phyloP scores from a whole-genome alignment of 768 basidiomycete genomes.

The Mycena polygramma region DNA sequence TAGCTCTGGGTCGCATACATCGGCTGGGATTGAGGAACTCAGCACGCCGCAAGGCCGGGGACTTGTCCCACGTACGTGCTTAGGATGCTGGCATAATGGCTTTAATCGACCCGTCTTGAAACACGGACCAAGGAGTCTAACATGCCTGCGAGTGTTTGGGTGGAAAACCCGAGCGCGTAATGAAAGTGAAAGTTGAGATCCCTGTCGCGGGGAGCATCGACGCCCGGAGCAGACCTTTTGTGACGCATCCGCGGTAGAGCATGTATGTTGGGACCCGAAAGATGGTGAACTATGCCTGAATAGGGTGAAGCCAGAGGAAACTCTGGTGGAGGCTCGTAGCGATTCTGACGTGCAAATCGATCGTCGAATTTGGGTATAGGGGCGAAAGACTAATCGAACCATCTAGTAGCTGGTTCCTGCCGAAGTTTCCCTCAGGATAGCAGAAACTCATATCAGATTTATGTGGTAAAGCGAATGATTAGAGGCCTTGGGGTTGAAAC shows the following conservation, averaged over 20 bases:
- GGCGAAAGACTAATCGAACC: conserved; percentile 97
- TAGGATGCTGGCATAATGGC: no score
- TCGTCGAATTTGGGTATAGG: conserved; percentile 96
- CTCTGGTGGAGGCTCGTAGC: conserved; percentile 63
- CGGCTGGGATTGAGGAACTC: no score
- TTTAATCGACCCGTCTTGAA: no score
- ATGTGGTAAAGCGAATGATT: conserved; percentile 90
- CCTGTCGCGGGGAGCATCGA: conserved; percentile 77
- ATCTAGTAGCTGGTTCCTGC: conserved; percentile 94
- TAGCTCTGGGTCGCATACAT: no score
- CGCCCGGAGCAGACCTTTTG: conserved; percentile 81
- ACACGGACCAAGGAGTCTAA: no score
- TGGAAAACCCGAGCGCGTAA: no score
- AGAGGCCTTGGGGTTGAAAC: conserved; percentile 92
- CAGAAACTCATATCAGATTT: conserved; percentile 70
- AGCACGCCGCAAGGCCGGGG: no score
- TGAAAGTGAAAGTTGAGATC: no score
- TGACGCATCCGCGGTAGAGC: conserved; percentile 85
- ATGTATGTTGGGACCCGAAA: conserved; percentile 90
- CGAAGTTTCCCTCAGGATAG: conserved; percentile 85
- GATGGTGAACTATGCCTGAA: conserved; percentile 92
- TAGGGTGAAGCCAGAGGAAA: conserved; percentile 90
- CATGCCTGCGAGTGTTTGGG: no score
- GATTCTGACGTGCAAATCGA: conserved; percentile 97
- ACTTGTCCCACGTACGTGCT: no score